Percentiles rank a stretch among this genome's conserved stretches.
Conservation (phyloP, 139 green algal genomes). For the Asterochloris sp. region DNA sequence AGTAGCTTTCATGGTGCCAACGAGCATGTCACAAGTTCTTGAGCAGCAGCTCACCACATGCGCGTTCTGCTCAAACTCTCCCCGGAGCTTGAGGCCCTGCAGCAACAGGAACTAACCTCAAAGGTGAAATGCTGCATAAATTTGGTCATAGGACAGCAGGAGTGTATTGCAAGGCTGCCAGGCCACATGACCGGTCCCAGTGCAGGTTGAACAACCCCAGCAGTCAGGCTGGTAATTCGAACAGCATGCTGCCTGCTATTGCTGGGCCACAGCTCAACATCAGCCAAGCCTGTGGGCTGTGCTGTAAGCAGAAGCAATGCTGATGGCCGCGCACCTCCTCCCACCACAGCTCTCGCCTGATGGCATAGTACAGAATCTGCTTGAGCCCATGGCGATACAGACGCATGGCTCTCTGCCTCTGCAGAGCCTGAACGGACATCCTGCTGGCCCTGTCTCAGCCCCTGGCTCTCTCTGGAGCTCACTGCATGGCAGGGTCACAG, state of each 20-base stretch:
- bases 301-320: background rate
- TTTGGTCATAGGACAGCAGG: background rate
- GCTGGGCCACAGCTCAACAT: too few relatives aligned
- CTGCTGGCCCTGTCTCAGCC: background rate
- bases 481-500: too few relatives aligned
- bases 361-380: slow-evolving; percentile 47
- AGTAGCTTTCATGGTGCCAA: too few relatives aligned
- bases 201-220: too few relatives aligned
- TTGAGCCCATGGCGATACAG: slow-evolving; percentile 52
- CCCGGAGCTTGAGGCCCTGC: slow-evolving; percentile 20
- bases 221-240: too few relatives aligned
- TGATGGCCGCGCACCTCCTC: slow-evolving; percentile 29
- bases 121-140: background rate
- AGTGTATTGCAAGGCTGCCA: too few relatives aligned
- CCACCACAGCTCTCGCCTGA: slow-evolving; percentile 45
- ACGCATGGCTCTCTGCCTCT: slow-evolving; percentile 25
- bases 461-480: too few relatives aligned
- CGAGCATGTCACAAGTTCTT: too few relatives aligned
- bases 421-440: slow-evolving; percentile 18
- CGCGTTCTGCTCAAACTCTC: slow-evolving; percentile 19
- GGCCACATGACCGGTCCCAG: too few relatives aligned
- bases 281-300: too few relatives aligned
- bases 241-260: too few relatives aligned
- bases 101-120: background rate
- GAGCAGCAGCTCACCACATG: slow-evolving; percentile 4